These are phyloP conservation scores for Aspergillus sp. DNA, from an alignment of 2,329 filamentous ascomycete genomes.

Conservation along the genomic window DNA sequence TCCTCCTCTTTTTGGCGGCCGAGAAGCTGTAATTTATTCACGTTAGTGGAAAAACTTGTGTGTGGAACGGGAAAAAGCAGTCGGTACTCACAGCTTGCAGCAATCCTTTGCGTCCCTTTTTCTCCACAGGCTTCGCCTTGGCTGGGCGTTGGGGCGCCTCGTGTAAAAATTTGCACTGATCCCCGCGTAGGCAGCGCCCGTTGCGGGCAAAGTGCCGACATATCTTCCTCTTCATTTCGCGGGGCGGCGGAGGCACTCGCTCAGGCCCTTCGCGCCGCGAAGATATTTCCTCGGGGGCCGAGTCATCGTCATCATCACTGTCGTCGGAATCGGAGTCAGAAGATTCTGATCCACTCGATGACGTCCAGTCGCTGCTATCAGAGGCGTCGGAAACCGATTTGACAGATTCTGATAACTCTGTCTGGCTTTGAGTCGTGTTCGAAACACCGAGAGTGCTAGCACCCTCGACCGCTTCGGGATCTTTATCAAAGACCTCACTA, in stretches of 20 bases:
- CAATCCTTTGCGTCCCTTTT: constrained; percentile 41
- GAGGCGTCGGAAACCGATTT: constrained; percentile 18
- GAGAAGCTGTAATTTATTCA: constrained; percentile 32
- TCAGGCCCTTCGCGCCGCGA: constrained; percentile 43
- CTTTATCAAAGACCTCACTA: not conserved
- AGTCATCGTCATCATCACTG: constrained; percentile 31
- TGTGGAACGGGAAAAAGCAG: not conserved
- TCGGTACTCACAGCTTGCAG: constrained; percentile 42
- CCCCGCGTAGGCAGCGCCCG: constrained; percentile 44
- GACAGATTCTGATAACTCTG: constrained; percentile 3
- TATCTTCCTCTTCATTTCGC: constrained; percentile 30
- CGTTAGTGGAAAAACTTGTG: constrained; percentile 5
- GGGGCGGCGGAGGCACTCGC: constrained; percentile 38
- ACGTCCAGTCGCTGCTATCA: constrained; percentile 38
- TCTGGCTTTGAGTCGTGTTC: not conserved
- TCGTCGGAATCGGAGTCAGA: constrained; percentile 26
- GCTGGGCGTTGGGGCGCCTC: constrained; percentile 31
- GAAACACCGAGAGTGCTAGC: not conserved
- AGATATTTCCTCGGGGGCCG: constrained; percentile 43
- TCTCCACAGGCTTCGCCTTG: constrained; percentile 29
- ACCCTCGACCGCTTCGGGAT: not conserved
- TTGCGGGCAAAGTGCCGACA: constrained; percentile 44
- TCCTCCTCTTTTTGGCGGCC: constrained; percentile 45
- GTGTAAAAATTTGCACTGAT: constrained; percentile 44
- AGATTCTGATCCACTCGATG: constrained; percentile 36